Conservation (phyloP, 345 rosid species). For the Gossypium longicalyx region DNA sequence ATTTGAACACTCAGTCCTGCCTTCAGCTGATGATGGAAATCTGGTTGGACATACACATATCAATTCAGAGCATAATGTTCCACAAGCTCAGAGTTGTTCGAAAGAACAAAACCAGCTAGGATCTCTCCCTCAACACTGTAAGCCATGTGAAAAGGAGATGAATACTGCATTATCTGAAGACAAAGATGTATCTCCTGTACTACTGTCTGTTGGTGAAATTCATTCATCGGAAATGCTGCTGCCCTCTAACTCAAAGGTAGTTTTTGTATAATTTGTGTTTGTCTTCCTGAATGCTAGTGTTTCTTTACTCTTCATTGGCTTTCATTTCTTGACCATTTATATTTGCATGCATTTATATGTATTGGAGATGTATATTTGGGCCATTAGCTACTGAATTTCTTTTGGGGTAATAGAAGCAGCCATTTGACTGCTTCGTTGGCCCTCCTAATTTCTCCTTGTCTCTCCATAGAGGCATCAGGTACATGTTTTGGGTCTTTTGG, state of each 20-base stretch:
- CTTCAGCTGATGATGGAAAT: constrained; percentile 25
- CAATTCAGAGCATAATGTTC: constrained; percentile 26
- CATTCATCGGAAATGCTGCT: constrained; percentile 24
- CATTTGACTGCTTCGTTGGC: not conserved
- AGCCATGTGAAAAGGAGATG: constrained; percentile 21
- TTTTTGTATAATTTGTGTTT: not conserved
- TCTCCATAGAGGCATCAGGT: not conserved
- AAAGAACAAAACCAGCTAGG: constrained; percentile 24
- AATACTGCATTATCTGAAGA: constrained; percentile 21
- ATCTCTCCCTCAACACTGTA: constrained; percentile 24
- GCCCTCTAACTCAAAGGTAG: constrained; percentile 31
- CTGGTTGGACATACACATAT: constrained; percentile 29
- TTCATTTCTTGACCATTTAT: not conserved
- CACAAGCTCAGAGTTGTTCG: constrained; percentile 24
- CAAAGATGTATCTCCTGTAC: constrained; percentile 23
- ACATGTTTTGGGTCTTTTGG: not conserved
- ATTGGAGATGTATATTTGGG: not conserved
- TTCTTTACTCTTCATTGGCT: not conserved
- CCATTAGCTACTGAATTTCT: not conserved
- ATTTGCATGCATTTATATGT: not conserved
- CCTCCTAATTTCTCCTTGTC: not conserved
- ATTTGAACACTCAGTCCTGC: constrained; percentile 24
- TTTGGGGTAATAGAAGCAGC: constrained; percentile 3
- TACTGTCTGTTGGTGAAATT: constrained; percentile 17
- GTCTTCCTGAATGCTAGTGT: not conserved